Evolutionary conservation across 2,329 filamentous ascomycete genomes (phyloP).

Genomic region (Truncatella angustata): DNA sequence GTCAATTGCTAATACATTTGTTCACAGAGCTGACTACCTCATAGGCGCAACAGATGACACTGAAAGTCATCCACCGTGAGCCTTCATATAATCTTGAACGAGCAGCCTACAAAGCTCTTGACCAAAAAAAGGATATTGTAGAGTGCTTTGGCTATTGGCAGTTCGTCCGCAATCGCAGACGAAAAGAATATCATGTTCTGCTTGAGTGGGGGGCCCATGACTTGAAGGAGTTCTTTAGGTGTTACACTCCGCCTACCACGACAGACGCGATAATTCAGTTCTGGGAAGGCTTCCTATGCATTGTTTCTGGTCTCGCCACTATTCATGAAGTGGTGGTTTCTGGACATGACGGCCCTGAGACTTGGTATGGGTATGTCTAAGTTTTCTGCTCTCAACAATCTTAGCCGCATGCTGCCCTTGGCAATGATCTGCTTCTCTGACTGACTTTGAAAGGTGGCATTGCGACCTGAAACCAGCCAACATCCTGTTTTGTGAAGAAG

Average conservation of each 20-base stretch:
- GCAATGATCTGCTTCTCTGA: no score
- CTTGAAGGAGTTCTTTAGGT: background rate
- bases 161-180: background rate
- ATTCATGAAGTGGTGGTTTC: background rate
- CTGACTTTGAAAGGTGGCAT: background rate
- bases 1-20: background rate
- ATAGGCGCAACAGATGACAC: background rate
- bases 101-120: background rate
- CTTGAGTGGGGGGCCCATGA: background rate
- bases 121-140: background rate
- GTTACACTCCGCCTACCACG: background rate
- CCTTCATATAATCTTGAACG: background rate
- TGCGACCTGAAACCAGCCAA: background rate
- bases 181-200: background rate
- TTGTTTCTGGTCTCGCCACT: background rate
- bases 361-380: background rate
- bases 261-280: background rate
- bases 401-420: no score
- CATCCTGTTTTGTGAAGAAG: background rate
- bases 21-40: background rate
- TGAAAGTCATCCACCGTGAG: background rate
- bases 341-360: background rate
- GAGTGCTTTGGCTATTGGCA: background rate
- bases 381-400: no score
- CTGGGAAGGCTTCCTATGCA: background rate